phyloP scores from a whole-genome alignment of 2,329 filamentous ascomycete species.

The Geoglossum cookeanum region DNA sequence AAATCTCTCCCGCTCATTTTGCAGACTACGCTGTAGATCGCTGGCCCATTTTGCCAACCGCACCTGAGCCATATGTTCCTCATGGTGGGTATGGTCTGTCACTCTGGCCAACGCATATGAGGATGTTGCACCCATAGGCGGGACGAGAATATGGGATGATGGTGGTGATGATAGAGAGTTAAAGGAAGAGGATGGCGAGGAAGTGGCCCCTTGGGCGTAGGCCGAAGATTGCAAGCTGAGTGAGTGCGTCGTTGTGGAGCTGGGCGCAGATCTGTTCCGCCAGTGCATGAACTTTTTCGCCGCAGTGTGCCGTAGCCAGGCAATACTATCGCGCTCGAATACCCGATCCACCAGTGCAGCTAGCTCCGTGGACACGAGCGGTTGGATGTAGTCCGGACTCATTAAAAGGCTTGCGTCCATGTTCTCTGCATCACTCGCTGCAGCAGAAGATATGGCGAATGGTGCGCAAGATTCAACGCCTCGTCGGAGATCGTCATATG shows the following conservation, averaged over 20 bases:
- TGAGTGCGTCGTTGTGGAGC: slow-evolving; percentile 11
- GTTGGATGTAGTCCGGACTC: slow-evolving; percentile 76
- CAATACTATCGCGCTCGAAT: slow-evolving; percentile 58
- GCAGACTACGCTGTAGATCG: slow-evolving; percentile 57
- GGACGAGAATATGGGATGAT: slow-evolving; percentile 17
- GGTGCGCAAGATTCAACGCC: slow-evolving; percentile 21
- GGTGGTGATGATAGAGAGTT: slow-evolving; percentile 14
- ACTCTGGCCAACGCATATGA: slow-evolving; percentile 41
- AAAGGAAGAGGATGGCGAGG: slow-evolving; percentile 18
- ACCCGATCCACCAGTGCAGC: slow-evolving; percentile 47
- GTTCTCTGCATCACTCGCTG: slow-evolving; percentile 51
- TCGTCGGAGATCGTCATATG: slow-evolving; percentile 10
- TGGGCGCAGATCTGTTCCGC: slow-evolving; percentile 26
- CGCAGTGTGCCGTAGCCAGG: slow-evolving; percentile 64
- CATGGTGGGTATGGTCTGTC: slow-evolving; percentile 36
- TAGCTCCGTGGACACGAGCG: slow-evolving; percentile 60
- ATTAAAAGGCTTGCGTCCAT: slow-evolving; percentile 92
- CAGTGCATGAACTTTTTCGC: slow-evolving; percentile 66
- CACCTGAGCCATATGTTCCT: slow-evolving; percentile 46
- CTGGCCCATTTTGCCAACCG: slow-evolving; percentile 65
- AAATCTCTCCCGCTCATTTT: slow-evolving; percentile 52
- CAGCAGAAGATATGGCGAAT: slow-evolving; percentile 61
- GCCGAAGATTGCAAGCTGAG: slow-evolving; percentile 13
- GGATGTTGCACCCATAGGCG: slow-evolving; percentile 12
- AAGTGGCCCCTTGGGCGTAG: slow-evolving; percentile 7